Base-by-base conservation (phyloP, 2,329 filamentous ascomycete genomes). In the Fusarium armeniacum region DNA sequence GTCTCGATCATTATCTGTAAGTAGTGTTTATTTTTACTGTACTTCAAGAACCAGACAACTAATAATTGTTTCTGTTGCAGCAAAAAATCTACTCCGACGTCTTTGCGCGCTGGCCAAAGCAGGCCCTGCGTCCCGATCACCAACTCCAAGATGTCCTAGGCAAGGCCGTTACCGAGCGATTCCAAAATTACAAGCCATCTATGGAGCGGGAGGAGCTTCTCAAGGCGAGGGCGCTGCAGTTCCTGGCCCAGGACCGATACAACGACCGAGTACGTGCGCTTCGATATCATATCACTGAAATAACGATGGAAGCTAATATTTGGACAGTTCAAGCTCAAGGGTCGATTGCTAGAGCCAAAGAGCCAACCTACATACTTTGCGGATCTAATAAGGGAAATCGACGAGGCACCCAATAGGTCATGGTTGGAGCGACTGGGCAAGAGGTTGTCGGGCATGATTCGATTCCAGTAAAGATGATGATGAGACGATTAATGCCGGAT, bases 331-430 rank as follows among this genome's bases (percentile, higher is more conserved):
- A 78, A 79, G 62, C 76, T 81, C 32, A 83, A 78, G n/a, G 84
- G 85, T 41, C 78, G 79, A 6, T 78, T 90, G 44, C 79, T 90
- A 60, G 78, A 82, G 55, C 89, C 90, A 16, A 84, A 83, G 76
- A 89, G 87, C 73, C 88, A 91, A 69, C 89, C 89, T 38, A 86
- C 84, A 0, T 90, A 92, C 76, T 92, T 90, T 74, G 77, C 81
- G 22, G 86, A 90, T 68, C 77, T 92, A 32, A 76, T 90, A 1
- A 82, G 80, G 55, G 90, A 92, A 76, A 83, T 92, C 26, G 86
- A 91, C 36, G 86, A 86, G 71, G 89, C 87, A 5, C 90, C 89
- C 3, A 85, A 81, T 41, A 80, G 89, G 60, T 84, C 84, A 10
- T 88, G 83, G 80, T 75, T 86, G 24, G 81, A 84, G 51, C 82